Evolutionary conservation across 2,329 filamentous ascomycete species (phyloP).

Genomic region (Fusarium fracticaudum): DNA sequence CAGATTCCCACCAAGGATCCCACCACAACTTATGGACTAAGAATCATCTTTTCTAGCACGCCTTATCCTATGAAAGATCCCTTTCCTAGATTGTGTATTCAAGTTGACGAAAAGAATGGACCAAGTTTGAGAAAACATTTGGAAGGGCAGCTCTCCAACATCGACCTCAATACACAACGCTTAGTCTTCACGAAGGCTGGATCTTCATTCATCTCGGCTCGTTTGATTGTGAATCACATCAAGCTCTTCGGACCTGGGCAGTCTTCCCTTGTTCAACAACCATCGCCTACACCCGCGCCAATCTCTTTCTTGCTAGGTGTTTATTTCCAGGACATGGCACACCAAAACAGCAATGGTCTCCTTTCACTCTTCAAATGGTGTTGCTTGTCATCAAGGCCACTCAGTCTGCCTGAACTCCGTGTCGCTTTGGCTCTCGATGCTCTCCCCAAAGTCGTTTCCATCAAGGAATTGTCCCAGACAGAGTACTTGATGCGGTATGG

Average conservation of each 20-base stretch:
- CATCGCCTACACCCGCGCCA: neutral
- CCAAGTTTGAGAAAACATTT: neutral
- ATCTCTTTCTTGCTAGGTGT: neutral
- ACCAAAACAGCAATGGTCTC: neutral
- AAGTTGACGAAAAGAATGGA: neutral
- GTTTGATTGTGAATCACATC: neutral
- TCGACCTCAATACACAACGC: neutral
- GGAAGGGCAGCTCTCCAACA: neutral
- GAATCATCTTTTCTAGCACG: neutral
- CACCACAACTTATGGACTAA: neutral
- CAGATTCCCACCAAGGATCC: neutral
- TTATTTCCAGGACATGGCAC: slow-evolving; percentile 1
- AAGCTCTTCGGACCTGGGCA: neutral
- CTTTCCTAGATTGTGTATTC: neutral
- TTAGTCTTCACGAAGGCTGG: neutral
- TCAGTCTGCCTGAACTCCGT: neutral
- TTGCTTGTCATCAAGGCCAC: neutral
- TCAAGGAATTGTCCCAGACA: neutral
- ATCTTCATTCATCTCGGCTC: neutral
- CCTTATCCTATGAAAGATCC: neutral
- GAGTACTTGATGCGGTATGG: neutral
- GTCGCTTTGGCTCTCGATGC: neutral
- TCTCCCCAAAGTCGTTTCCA: neutral
- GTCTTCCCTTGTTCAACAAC: neutral
- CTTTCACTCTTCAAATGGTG: neutral